These are phyloP conservation scores for Cryptococcus sp. DNA, from an alignment of 1,284 basidiomycete species.

Conservation along the genomic window DNA sequence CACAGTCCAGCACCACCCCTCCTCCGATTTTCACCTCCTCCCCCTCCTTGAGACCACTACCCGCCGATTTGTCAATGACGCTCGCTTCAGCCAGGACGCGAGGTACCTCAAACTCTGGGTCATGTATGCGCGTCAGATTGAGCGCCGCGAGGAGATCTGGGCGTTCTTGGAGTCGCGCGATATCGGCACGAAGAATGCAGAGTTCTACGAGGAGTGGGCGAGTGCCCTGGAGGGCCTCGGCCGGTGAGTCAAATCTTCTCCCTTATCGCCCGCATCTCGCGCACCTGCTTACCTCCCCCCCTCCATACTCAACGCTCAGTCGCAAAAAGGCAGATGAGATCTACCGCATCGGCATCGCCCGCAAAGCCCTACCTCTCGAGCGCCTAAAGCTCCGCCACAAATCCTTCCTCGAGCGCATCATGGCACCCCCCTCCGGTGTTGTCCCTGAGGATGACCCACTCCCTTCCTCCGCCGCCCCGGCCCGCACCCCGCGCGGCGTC, in stretches of 20 bases:
- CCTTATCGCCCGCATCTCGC: background rate
- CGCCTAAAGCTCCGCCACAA: slow-evolving; percentile 77
- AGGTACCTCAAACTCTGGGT: slow-evolving; percentile 88
- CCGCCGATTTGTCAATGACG: slow-evolving; percentile 71
- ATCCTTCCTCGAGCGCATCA: slow-evolving; percentile 74
- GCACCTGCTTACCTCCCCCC: background rate
- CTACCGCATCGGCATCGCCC: slow-evolving; percentile 78
- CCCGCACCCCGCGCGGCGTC: slow-evolving; percentile 19
- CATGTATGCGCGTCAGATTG: slow-evolving; percentile 67
- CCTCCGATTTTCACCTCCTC: slow-evolving; percentile 64
- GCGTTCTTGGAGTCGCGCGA: slow-evolving; percentile 70
- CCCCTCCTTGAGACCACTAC: slow-evolving; percentile 73
- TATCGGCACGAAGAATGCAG: slow-evolving; percentile 71
- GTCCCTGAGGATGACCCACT: slow-evolving; percentile 40
- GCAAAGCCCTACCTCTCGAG: slow-evolving; percentile 75
- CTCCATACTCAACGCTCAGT: too few species aligned
- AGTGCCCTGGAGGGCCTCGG: slow-evolving; percentile 66
- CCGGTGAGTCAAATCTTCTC: slow-evolving; percentile 55
- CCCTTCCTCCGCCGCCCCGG: background rate
- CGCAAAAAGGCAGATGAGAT: slow-evolving; percentile 74
- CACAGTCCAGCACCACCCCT: slow-evolving; percentile 56
- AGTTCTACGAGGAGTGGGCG: slow-evolving; percentile 84
- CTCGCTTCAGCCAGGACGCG: slow-evolving; percentile 76
- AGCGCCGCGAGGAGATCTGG: slow-evolving; percentile 62
- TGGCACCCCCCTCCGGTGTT: slow-evolving; percentile 45